A percentile compares a stretch with the other conserved stretches of the same genome.
Conservation (phyloP, 1,284 basidiomycete genomes). For the Ceratobasidium sp. region DNA sequence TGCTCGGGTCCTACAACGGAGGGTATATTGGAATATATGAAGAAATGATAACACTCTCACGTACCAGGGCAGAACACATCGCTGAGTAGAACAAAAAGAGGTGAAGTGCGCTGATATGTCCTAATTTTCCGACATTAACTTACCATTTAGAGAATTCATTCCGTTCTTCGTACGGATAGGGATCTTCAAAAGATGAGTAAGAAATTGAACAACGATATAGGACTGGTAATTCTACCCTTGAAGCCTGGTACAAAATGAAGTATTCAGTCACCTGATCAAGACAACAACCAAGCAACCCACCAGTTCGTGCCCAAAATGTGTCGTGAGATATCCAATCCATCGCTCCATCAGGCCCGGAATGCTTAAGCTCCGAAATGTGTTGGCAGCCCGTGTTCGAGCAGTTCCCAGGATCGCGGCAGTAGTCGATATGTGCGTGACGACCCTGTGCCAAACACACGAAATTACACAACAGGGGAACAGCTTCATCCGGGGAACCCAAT, state of each 20-base stretch:
- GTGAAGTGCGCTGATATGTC: not conserved
- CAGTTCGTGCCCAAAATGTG: conserved; percentile 60
- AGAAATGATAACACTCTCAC: conserved; percentile 13
- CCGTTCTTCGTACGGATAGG: conserved; percentile 51
- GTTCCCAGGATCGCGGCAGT: conserved; percentile 54
- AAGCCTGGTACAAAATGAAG: conserved; percentile 31
- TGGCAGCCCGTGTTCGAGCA: conserved; percentile 57
- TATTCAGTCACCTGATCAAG: too few species aligned
- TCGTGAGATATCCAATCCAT: conserved; percentile 64
- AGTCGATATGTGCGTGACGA: conserved; percentile 62
- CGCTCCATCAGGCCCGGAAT: conserved; percentile 55
- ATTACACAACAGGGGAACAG: conserved; percentile 68
- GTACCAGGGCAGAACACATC: conserved; percentile 62
- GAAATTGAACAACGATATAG: not conserved
- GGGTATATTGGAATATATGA: not conserved
- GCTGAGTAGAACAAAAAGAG: conserved; percentile 50
- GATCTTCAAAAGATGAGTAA: conserved; percentile 37
- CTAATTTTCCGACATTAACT: conserved; percentile 42
- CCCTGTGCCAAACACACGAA: conserved; percentile 62
- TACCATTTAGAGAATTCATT: conserved; percentile 62
- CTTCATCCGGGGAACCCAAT: conserved; percentile 62
- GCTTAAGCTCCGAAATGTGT: conserved; percentile 55
- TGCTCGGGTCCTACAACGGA: conserved; percentile 58
- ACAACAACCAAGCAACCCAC: not conserved
- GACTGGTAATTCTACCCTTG: conserved; percentile 9